Conservation (phyloP, 2,329 filamentous ascomycete species). For the Plectosphaerella sp. region DNA sequence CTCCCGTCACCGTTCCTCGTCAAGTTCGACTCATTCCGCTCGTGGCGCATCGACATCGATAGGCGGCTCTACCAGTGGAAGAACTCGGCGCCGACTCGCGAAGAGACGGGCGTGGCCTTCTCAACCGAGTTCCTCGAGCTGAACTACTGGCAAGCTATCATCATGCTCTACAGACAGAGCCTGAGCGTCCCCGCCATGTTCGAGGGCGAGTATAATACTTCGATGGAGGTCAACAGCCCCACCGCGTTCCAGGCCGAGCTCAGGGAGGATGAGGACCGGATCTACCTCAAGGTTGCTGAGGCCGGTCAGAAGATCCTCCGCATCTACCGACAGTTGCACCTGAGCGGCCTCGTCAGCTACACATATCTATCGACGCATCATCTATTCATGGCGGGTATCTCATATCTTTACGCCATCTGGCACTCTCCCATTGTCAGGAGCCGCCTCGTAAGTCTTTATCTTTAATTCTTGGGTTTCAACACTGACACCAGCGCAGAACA, state of each 20-base stretch:
- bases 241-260: slow-evolving; percentile 60
- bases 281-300: slow-evolving; percentile 92
- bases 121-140: slow-evolving; percentile 86
- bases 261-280: slow-evolving; percentile 79
- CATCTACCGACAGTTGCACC: slow-evolving; percentile 84
- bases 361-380: slow-evolving; percentile 95
- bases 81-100: slow-evolving; percentile 68
- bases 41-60: slow-evolving; percentile 87
- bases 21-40: slow-evolving; percentile 78
- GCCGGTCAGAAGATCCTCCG: slow-evolving; percentile 90
- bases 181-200: slow-evolving; percentile 80
- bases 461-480: neutral
- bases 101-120: slow-evolving; percentile 83
- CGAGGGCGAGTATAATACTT: slow-evolving; percentile 69
- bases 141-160: slow-evolving; percentile 97
- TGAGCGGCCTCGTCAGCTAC: slow-evolving; percentile 87
- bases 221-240: slow-evolving; percentile 60
- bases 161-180: slow-evolving; percentile 92
- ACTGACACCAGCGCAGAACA: slow-evolving; percentile 47
- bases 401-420: slow-evolving; percentile 96
- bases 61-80: slow-evolving; percentile 82
- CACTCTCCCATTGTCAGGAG: slow-evolving; percentile 86
- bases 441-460: slow-evolving; percentile 66
- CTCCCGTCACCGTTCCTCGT: slow-evolving; percentile 82
- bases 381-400: slow-evolving; percentile 94